A percentile compares a stretch with the other conserved stretches of the same genome.
Evolutionary conservation across 106 monocot genomes (phyloP).

Genomic region (Acorus calamus): DNA sequence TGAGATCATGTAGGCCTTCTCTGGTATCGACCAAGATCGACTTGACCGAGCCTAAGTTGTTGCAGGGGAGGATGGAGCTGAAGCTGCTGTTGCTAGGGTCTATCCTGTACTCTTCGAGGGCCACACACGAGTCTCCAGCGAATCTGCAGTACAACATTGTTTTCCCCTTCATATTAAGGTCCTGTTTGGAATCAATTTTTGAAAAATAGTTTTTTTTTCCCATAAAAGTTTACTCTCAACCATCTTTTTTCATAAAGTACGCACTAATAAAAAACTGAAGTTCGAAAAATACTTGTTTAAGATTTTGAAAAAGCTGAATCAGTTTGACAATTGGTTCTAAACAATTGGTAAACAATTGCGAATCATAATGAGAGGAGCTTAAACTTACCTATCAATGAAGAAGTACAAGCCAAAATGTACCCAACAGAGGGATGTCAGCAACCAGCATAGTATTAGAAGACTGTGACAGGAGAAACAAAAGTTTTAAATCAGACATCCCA

Average conservation of each 20-base stretch:
- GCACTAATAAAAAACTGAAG: too few species aligned
- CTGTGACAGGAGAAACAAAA: constrained; percentile 15
- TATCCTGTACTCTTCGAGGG: constrained; percentile 58
- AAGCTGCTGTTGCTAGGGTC: constrained; percentile 64
- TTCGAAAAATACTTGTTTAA: too few species aligned
- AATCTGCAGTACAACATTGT: constrained; percentile 29
- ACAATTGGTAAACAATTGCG: too few species aligned
- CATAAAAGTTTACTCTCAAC: too few species aligned
- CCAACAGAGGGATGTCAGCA: constrained; percentile 70
- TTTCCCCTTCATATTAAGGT: too few species aligned
- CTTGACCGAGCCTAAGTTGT: constrained; percentile 30
- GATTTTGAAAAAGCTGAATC: too few species aligned
- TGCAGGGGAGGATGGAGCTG: constrained; percentile 64
- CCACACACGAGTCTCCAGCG: constrained; percentile 66
- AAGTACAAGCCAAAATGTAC: constrained; percentile 69
- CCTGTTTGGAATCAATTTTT: too few species aligned
- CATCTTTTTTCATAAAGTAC: too few species aligned
- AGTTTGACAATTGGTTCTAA: too few species aligned
- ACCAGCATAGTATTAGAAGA: constrained; percentile 62
- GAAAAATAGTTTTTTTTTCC: too few species aligned
- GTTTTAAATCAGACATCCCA: too few species aligned
- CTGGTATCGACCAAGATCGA: constrained; percentile 35
- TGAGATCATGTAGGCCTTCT: constrained; percentile 39
- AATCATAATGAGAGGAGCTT: too few species aligned
- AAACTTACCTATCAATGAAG: constrained; percentile 64